Conservation (phyloP, 352 stramenopile genomes). For the Phytophthora constricta region DNA sequence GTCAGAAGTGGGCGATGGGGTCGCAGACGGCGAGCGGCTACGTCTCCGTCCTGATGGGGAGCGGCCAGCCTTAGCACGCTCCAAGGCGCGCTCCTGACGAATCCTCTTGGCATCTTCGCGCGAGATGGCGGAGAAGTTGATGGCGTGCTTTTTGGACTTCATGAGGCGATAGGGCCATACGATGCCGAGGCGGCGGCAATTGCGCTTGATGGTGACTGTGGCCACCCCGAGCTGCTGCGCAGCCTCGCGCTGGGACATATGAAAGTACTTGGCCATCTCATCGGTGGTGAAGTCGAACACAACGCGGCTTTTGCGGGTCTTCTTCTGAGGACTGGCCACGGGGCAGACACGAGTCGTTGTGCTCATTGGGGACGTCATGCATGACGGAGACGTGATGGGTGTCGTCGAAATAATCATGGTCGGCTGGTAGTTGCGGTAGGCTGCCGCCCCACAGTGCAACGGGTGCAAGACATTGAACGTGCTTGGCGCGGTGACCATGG, state of each 20-base stretch:
- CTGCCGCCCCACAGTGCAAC: slow-evolving; percentile 15
- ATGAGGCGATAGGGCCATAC: slow-evolving; percentile 64
- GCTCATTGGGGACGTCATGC: slow-evolving; percentile 21
- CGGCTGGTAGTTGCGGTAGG: slow-evolving; percentile 2
- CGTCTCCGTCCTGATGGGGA: slow-evolving; percentile 29
- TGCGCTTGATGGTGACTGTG: slow-evolving; percentile 67
- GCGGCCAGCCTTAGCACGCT: slow-evolving; percentile 40
- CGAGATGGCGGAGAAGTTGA: slow-evolving; percentile 43
- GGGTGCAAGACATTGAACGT: slow-evolving; percentile 28
- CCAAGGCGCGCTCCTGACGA: slow-evolving; percentile 38
- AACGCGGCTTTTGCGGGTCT: slow-evolving; percentile 52
- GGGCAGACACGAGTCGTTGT: slow-evolving; percentile 8
- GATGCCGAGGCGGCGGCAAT: slow-evolving; percentile 63
- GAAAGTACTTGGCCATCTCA: slow-evolving; percentile 62
- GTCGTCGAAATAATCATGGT: slow-evolving; percentile 12
- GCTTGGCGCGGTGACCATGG: slow-evolving; percentile 8
- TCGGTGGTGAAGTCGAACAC: slow-evolving; percentile 63
- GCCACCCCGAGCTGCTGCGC: slow-evolving; percentile 60
- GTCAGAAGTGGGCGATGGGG: slow-evolving; percentile 6
- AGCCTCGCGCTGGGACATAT: slow-evolving; percentile 63
- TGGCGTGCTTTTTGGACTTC: slow-evolving; percentile 57
- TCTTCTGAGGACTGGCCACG: slow-evolving; percentile 32
- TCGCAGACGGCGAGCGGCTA: slow-evolving; percentile 14
- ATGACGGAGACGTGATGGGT: slow-evolving; percentile 4
- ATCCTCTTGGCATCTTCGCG: slow-evolving; percentile 45